Base-by-base conservation (phyloP, 176 grass and related monocot species). In the Chrysopogon serrulatus region DNA sequence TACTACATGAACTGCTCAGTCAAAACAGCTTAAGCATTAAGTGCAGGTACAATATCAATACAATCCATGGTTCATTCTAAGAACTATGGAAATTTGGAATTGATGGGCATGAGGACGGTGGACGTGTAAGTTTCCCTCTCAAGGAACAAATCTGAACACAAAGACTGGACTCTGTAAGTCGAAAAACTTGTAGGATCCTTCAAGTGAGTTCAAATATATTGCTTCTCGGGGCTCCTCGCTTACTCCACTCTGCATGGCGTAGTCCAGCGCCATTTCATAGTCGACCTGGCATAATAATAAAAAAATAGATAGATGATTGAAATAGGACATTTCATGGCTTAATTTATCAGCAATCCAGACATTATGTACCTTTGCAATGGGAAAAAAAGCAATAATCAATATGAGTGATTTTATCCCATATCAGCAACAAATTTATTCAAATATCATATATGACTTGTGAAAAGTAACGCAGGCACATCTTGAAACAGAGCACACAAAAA, bases 211-310 rank as follows among this genome's bases (percentile, higher is more conserved):
- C 21, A 98, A 83, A 83, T 93, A 98, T 56, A 95, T 77, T 47
- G 77, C 93, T 86, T 98, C 93, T 8, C 91, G 89, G 8, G 93
- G 96, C 77, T 95, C 96, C 79, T 98, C 91, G 9, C 84, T 93
- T 19, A 88, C 93, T 69, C 96, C 93, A 30, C 89, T 95, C 85
- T 98, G 96, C 35, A 94, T 88, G 13, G 92, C 93, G 26, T 98
- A 98, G 73, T 95, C 96, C 68, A 98, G 57, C 5, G 93, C 96
- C 93, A 98, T 98, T 82, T 98, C 96, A 64, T 92, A 98, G 79
- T 98, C 96, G 40, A 98, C 91, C 96, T 94, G 82, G 44, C 4
- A 7, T n/a, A 26, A 66, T 24, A 53, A 79, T 8, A 32, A 18
- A 43, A 19, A 10, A 76, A 37, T 28, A 28, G 1, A 27, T 4